Conservation (phyloP, 2,329 filamentous ascomycete species). For the Allantophomopsis cytisporea region DNA sequence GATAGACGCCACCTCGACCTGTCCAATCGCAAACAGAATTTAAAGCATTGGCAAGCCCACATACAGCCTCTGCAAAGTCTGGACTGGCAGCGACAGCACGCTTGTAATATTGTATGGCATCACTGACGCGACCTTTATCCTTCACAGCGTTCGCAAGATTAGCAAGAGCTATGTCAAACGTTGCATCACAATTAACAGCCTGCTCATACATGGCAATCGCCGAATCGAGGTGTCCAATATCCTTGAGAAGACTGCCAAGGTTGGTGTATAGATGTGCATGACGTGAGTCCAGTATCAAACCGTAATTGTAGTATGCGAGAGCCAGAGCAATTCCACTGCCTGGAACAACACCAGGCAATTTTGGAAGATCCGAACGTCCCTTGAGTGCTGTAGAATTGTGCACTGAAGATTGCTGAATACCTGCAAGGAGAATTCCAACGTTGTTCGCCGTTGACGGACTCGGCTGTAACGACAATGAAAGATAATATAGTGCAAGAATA, state of each 20-base stretch:
- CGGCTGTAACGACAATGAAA: slow-evolving; percentile 85
- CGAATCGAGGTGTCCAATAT: slow-evolving; percentile 82
- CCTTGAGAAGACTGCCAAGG: slow-evolving; percentile 85
- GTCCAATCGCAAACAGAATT: slow-evolving; percentile 96
- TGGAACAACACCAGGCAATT: slow-evolving; percentile 65
- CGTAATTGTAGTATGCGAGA: slow-evolving; percentile 90
- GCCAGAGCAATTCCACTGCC: slow-evolving; percentile 83
- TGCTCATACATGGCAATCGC: slow-evolving; percentile 97
- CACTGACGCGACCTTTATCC: slow-evolving; percentile 81
- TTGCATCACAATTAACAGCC: slow-evolving; percentile 82
- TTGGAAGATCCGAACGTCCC: slow-evolving; percentile 22
- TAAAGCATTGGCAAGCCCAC: slow-evolving; percentile 83
- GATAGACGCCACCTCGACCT: slow-evolving; percentile 72
- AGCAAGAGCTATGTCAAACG: slow-evolving; percentile 91
- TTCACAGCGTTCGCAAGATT: slow-evolving; percentile 97
- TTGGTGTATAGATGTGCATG: slow-evolving; percentile 98
- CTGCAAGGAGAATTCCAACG: slow-evolving; percentile 90
- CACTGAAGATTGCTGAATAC: slow-evolving; percentile 60
- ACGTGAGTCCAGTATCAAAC: slow-evolving; percentile 68
- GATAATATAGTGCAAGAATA: slow-evolving; percentile 87
- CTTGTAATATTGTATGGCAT: slow-evolving; percentile 86
- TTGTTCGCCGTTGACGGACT: slow-evolving; percentile 98
- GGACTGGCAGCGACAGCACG: slow-evolving; percentile 85
- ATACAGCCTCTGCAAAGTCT: slow-evolving; percentile 93
- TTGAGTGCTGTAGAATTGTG: slow-evolving; percentile 17